phyloP scores from a whole-genome alignment of 192 early-diverging fungal genomes.

The Linnemannia zychae region DNA sequence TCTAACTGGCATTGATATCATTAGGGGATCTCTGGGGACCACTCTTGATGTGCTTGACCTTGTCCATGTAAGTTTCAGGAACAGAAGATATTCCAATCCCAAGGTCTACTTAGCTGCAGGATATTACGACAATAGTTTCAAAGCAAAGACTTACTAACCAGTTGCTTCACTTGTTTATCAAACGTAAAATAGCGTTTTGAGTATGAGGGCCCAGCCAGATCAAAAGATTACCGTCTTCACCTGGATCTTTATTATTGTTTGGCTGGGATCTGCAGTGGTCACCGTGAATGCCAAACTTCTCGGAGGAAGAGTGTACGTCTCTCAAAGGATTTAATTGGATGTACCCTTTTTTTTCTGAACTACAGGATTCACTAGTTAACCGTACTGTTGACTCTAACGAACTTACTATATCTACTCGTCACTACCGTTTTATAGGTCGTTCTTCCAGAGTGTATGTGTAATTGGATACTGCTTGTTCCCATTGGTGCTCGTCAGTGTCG shows the following conservation, averaged over 20 bases:
- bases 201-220: constrained; percentile 78
- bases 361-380: not conserved
- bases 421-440: constrained; percentile 73
- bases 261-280: constrained; percentile 93
- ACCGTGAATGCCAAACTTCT: constrained; percentile 97
- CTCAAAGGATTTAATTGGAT: not conserved
- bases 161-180: constrained; percentile 12
- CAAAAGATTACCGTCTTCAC: constrained; percentile 93
- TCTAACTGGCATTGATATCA: constrained; percentile 24
- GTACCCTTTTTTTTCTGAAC: constrained; percentile 7
- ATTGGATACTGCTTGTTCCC: constrained; percentile 98
- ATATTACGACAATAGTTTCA: not conserved
- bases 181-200: constrained; percentile 73
- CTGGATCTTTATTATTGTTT: constrained; percentile 94
- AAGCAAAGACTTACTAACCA: not conserved
- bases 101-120: not conserved
- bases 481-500: constrained; percentile 82
- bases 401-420: not conserved
- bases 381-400: not conserved
- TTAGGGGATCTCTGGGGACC: constrained; percentile 99
- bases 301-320: constrained; percentile 87
- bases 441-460: constrained; percentile 97
- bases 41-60: constrained; percentile 89
- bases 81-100: not conserved
- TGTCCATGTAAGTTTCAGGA: constrained; percentile 80